Evolutionary conservation across 1,284 basidiomycete genomes (phyloP).

Genomic region (Rhodotorula sp.): DNA sequence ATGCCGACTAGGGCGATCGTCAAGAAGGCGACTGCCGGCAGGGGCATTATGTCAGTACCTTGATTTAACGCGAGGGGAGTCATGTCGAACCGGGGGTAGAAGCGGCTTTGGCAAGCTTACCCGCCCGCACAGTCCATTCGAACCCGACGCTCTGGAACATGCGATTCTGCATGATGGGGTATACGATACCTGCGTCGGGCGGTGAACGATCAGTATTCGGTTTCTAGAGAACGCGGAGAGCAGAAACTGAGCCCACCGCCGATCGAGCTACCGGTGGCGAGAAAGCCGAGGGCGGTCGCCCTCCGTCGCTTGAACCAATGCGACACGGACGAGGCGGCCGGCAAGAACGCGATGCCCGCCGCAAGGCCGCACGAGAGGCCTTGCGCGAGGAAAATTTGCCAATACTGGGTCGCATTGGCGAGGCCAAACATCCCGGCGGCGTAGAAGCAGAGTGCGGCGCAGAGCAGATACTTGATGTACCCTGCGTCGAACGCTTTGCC

Average conservation of each 20-base stretch:
- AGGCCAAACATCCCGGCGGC: slow-evolving; percentile 37
- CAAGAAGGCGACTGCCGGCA: slow-evolving; percentile 31
- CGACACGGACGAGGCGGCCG: slow-evolving; percentile 39
- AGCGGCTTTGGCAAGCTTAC: not conserved
- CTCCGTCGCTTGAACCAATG: slow-evolving; percentile 41
- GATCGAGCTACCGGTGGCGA: slow-evolving; percentile 39
- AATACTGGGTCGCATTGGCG: slow-evolving; percentile 29
- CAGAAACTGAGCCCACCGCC: slow-evolving; percentile 30
- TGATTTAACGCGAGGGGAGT: not conserved
- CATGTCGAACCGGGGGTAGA: no score
- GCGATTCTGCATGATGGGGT: slow-evolving; percentile 28
- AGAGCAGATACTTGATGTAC: slow-evolving; percentile 37
- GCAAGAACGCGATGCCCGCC: slow-evolving; percentile 40
- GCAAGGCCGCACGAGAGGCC: slow-evolving; percentile 37
- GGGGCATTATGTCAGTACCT: not conserved
- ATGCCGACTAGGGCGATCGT: slow-evolving; percentile 35
- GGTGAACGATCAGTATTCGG: not conserved
- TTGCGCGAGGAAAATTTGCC: slow-evolving; percentile 39
- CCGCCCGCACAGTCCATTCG: slow-evolving; percentile 30
- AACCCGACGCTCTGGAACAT: slow-evolving; percentile 34
- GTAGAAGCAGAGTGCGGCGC: slow-evolving; percentile 29
- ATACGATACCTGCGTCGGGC: slow-evolving; percentile 11
- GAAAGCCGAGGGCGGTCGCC: slow-evolving; percentile 41
- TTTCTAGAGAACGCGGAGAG: no score
- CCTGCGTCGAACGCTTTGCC: slow-evolving; percentile 43